Evolutionary conservation across 1,139 yeast species (phyloP).

Genomic region (Hansenula anomala): DNA sequence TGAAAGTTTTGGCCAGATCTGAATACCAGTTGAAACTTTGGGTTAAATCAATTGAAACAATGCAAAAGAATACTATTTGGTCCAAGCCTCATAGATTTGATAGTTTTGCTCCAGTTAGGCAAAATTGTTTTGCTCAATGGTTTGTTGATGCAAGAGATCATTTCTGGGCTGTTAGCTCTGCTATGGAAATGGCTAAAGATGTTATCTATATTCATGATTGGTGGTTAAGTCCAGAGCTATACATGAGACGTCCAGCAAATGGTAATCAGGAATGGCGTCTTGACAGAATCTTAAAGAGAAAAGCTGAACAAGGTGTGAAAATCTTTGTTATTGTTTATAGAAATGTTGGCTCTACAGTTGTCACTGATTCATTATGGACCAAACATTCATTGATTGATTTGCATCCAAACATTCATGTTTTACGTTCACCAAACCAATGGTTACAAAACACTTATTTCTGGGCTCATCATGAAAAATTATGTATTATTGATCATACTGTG

Average conservation of each 20-base stretch:
- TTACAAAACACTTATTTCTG: conserved; percentile 91
- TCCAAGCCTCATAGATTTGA: conserved; percentile 68
- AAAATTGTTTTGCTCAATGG: conserved; percentile 89
- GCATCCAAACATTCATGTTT: conserved; percentile 82
- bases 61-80: conserved; percentile 72
- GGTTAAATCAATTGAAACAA: conserved; percentile 67
- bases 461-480: conserved; percentile 98
- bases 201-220: conserved; percentile 95
- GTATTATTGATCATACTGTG: conserved; percentile 80
- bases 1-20: conserved; percentile 71
- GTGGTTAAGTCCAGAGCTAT: conserved; percentile 97
- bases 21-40: conserved; percentile 68
- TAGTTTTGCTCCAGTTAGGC: conserved; percentile 89
- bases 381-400: conserved; percentile 86
- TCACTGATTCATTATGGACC: conserved; percentile 91
- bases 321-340: conserved; percentile 91
- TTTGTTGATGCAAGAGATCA: conserved; percentile 96
- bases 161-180: conserved; percentile 93
- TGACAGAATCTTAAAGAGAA: conserved; percentile 81
- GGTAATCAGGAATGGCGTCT: conserved; percentile 94
- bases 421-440: conserved; percentile 94
- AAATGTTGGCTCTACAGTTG: conserved; percentile 89
- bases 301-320: conserved; percentile 94
- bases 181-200: conserved; percentile 90
- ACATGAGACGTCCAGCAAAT: conserved; percentile 88